Conservation (phyloP, 2,329 filamentous ascomycete species). For the Cladosporium velox region DNA sequence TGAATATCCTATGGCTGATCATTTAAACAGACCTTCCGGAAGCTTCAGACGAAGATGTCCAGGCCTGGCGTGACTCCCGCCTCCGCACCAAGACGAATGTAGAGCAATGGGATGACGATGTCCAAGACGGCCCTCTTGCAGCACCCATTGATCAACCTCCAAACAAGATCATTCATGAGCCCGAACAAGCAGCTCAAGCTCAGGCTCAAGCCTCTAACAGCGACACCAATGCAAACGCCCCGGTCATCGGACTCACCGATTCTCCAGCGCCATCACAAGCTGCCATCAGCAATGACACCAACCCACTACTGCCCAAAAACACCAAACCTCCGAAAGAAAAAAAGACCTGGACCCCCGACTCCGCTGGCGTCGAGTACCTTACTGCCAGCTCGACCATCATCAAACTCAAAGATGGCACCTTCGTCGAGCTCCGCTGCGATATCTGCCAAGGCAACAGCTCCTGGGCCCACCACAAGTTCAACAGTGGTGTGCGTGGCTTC, state of each 20-base stretch:
- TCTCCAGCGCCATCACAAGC: not conserved
- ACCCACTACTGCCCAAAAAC: not conserved
- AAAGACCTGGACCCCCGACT: not conserved
- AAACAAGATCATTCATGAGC: no score
- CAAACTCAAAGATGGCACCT: conserved; percentile 9
- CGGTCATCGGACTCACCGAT: not conserved
- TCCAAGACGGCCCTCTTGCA: no score
- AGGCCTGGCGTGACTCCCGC: not conserved
- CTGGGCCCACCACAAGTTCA: not conserved
- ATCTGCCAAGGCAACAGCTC: not conserved
- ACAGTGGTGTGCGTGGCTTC: conserved; percentile 1
- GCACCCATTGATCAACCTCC: no score
- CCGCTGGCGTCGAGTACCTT: not conserved
- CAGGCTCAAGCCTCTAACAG: not conserved
- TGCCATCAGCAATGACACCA: not conserved
- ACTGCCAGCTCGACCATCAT: not conserved
- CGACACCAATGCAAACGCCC: not conserved
- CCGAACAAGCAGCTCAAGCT: not conserved
- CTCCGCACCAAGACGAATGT: not conserved
- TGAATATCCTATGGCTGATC: no score
- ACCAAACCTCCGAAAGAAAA: not conserved
- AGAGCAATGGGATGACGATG: not conserved
- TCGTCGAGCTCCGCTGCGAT: conserved; percentile 10
- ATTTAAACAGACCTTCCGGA: not conserved
- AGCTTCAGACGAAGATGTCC: not conserved